These are phyloP conservation scores for Biscogniauxia mediterranea DNA, from an alignment of 2,329 filamentous ascomycete species.

Conservation along the genomic window DNA sequence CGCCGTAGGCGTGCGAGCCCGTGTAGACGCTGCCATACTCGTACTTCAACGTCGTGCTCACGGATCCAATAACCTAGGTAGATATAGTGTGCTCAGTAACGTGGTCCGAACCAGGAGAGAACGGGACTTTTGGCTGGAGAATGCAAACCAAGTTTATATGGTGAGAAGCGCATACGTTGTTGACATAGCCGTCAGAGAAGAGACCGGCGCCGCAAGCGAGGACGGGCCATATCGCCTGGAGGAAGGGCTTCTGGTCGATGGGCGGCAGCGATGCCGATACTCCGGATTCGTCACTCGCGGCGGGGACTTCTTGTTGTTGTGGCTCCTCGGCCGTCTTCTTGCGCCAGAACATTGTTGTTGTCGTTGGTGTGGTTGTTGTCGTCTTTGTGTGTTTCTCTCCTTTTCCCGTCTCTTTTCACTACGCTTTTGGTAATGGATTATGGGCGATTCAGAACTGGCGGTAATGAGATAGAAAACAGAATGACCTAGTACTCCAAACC, in stretches of 20 bases:
- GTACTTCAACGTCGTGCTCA: conserved; percentile 69
- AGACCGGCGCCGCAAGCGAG: conserved; percentile 87
- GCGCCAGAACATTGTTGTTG: conserved; percentile 23
- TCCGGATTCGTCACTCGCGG: conserved; percentile 7
- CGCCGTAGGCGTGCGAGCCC: conserved; percentile 66
- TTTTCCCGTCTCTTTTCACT: not conserved
- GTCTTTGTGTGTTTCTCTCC: not conserved
- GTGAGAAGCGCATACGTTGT: conserved; percentile 58
- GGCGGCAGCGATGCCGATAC: conserved; percentile 10
- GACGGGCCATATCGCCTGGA: conserved; percentile 56
- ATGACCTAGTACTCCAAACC: no score
- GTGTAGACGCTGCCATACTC: conserved; percentile 71
- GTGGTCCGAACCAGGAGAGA: not conserved
- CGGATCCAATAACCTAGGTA: conserved; percentile 88
- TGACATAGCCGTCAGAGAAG: conserved; percentile 90
- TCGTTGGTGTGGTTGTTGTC: no score
- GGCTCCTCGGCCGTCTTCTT: conserved; percentile 21
- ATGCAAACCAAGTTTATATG: not conserved
- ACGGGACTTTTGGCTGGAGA: not conserved
- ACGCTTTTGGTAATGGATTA: not conserved
- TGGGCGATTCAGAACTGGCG: conserved; percentile 1
- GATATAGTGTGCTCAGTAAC: not conserved
- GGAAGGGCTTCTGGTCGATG: conserved; percentile 31
- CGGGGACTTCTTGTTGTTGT: conserved; percentile 11
- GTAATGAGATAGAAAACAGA: no score